phyloP scores from a whole-genome alignment of 2,329 filamentous ascomycete genomes.

The Onygenales sp. region DNA sequence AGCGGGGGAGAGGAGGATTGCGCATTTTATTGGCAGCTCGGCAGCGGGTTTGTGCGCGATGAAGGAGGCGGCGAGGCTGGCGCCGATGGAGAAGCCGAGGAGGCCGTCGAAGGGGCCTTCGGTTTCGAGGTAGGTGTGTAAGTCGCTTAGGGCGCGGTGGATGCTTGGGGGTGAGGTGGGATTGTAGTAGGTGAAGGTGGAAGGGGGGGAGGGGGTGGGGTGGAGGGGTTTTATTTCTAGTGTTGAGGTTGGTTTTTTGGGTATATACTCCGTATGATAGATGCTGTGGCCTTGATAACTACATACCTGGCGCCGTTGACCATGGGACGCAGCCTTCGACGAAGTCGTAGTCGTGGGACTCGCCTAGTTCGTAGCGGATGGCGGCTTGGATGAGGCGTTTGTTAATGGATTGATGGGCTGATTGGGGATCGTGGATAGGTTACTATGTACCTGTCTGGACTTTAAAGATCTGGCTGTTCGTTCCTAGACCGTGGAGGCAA shows the following conservation, averaged over 20 bases:
- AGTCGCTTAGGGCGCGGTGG: not conserved
- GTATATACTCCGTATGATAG: not conserved
- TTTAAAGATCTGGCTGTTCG: constrained; percentile 8
- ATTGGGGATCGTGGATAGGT: not conserved
- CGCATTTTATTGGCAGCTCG: not conserved
- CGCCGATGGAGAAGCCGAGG: constrained; percentile 9
- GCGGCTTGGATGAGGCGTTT: constrained; percentile 6
- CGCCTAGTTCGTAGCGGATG: constrained; percentile 15
- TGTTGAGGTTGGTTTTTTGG: not conserved
- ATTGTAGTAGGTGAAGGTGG: constrained; percentile 9
- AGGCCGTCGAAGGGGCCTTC: constrained; percentile 10
- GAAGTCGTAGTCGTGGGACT: constrained; percentile 15
- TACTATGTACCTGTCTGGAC: not conserved
- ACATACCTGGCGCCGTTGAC: constrained; percentile 8
- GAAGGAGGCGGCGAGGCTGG: constrained; percentile 4
- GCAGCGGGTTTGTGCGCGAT: not conserved
- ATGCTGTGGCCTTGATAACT: not conserved
- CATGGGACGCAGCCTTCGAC: constrained; percentile 13
- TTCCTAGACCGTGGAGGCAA: constrained; percentile 18
- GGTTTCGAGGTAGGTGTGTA: not conserved
- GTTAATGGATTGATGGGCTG: not conserved
- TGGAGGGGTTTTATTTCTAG: not conserved
- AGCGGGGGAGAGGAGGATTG: not conserved
- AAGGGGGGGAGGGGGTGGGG: constrained; percentile 2
- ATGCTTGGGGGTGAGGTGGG: constrained; percentile 4